Conservation (phyloP, 1,284 basidiomycete species). For the Cutaneotrichosporon mucoides region DNA sequence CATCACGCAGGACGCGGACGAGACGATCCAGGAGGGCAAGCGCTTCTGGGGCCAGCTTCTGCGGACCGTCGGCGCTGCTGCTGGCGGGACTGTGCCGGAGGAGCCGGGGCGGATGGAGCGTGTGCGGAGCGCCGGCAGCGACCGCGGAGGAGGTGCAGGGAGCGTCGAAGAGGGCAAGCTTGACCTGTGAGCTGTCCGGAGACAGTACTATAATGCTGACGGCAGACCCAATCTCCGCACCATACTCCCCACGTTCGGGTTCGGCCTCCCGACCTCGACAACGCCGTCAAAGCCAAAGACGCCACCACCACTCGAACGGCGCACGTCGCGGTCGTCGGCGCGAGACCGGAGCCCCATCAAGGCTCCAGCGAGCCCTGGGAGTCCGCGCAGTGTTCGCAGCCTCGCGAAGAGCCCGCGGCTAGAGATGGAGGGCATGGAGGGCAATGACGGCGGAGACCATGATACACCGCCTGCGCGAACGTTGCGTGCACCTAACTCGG, state of each 20-base stretch:
- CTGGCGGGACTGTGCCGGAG: slow-evolving; percentile 34
- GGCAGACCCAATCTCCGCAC: neutral
- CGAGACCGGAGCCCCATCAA: neutral
- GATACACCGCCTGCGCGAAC: too few species aligned
- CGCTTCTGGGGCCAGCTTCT: slow-evolving; percentile 41
- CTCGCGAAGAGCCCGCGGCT: neutral
- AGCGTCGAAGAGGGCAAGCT: neutral
- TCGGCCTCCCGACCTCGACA: neutral
- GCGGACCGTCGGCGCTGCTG: slow-evolving; percentile 40
- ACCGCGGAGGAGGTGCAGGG: too few species aligned
- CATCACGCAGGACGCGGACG: slow-evolving; percentile 13
- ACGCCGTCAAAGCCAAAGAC: neutral
- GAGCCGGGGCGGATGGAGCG: neutral
- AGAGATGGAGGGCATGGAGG: too few species aligned
- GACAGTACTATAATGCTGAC: neutral
- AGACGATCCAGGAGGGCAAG: slow-evolving; percentile 30
- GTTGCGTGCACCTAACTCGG: too few species aligned
- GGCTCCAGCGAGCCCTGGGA: neutral
- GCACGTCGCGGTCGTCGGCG: neutral
- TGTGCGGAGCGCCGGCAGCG: neutral
- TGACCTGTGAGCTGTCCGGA: neutral
- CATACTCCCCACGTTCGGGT: neutral
- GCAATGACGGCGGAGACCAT: too few species aligned
- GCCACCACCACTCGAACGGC: neutral
- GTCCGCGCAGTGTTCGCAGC: neutral